Evolutionary conservation across 2,329 filamentous ascomycete genomes (phyloP), one percentile per base, ranked within the genome.

Genomic region (Sporothrix luriei): DNA sequence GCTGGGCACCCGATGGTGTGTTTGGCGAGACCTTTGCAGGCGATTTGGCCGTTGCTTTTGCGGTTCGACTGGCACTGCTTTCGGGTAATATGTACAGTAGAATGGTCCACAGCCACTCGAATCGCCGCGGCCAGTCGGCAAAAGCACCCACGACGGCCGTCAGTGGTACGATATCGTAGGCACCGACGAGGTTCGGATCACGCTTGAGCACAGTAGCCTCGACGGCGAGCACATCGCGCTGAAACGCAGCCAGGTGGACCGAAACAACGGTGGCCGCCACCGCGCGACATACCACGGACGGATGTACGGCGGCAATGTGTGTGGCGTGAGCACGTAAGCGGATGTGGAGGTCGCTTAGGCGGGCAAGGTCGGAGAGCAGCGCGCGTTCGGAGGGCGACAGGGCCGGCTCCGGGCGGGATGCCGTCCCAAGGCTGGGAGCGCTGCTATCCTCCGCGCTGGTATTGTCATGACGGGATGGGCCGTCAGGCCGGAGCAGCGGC

Each of bases 121-220:
- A 86, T 48, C 89, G 84, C 74, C 92, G 86, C 61, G 86, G 91
- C 94, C 94, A 98, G 55, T 87, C 90, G n/a, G 90, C 88, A 76
- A 98, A 97, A 76, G 95, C 91, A 5, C 86, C 87, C 38, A 97
- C 88, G 24, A 98, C 85, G 1, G 90, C 90, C 65, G 95, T 96
- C 74, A 99, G 80, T 2, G 95, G 94, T 26, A 98, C 94, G 72
- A 97, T 96, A 72, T 94, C 91, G 78, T 97, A 97, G 0, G 92
- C 94, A 54, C 94, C 94, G 1, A 98, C 94, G 70, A 92, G 87
- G 7, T 83, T 87, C 2, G 93, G 85, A 81, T 97, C 93, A 75
- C 88, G 87, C 59, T 84, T 86, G 66, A 98, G 81, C 33, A 99
- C 91, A 14, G 85, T 85, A 70, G 85, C 86, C 79, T 99, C 95